These are phyloP conservation scores for Neoconidiobolus thromboides DNA, from an alignment of 371 early-diverging fungal species.

Conservation along the genomic window DNA sequence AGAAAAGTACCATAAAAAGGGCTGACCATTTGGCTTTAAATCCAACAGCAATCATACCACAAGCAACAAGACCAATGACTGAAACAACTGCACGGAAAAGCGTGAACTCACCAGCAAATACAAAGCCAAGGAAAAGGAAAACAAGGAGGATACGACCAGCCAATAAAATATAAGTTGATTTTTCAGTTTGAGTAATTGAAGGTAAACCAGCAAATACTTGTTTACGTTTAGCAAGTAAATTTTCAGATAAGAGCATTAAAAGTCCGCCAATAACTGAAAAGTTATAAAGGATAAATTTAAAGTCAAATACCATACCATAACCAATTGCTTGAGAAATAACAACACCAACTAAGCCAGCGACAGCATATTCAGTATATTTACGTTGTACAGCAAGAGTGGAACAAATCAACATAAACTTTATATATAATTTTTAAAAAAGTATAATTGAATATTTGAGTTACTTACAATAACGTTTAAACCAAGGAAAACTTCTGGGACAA, in stretches of 20 bases:
- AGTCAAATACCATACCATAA: slow-evolving; percentile 81
- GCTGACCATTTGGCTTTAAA: slow-evolving; percentile 94
- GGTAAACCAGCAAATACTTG: slow-evolving; percentile 79
- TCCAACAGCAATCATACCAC: slow-evolving; percentile 86
- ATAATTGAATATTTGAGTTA: background rate
- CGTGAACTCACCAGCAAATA: slow-evolving; percentile 68
- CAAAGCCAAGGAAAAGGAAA: slow-evolving; percentile 72
- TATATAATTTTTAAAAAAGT: background rate
- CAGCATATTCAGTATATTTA: slow-evolving; percentile 58
- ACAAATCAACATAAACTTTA: slow-evolving; percentile 50
- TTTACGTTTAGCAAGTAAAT: slow-evolving; percentile 29
- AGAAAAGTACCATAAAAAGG: slow-evolving; percentile 70
- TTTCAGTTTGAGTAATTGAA: slow-evolving; percentile 54
- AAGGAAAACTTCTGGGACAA: slow-evolving; percentile 66
- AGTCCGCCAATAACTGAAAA: slow-evolving; percentile 84
- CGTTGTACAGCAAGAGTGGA: slow-evolving; percentile 59
- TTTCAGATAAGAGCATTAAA: slow-evolving; percentile 78
- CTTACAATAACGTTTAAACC: slow-evolving; percentile 50
- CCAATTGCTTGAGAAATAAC: slow-evolving; percentile 75
- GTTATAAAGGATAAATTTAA: slow-evolving; percentile 76
- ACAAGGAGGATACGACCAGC: slow-evolving; percentile 83
- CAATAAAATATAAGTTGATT: slow-evolving; percentile 67
- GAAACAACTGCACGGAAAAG: slow-evolving; percentile 45
- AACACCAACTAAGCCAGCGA: slow-evolving; percentile 56
- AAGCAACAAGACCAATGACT: slow-evolving; percentile 60